Conservation (phyloP, 805 yeast genomes). For the Groenewaldozyma tartarivorans region DNA sequence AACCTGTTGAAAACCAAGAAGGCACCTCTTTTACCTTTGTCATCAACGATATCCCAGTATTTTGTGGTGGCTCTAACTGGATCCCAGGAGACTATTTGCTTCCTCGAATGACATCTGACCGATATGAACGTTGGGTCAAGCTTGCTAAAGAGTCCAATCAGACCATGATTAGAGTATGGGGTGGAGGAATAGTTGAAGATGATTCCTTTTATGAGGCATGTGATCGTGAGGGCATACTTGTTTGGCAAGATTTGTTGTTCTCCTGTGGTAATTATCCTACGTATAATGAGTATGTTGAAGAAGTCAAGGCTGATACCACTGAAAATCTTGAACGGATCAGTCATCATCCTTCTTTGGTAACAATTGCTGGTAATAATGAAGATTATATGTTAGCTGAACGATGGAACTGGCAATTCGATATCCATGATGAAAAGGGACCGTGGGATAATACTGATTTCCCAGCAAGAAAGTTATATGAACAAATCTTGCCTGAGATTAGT, state of each 20-base stretch:
- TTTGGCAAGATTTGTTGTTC: conserved; percentile 49
- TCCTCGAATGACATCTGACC: conserved; percentile 25
- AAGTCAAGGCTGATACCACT: conserved; percentile 29
- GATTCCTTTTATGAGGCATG: conserved; percentile 35
- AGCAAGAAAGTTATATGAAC: conserved; percentile 35
- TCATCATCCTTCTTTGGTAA: conserved; percentile 31
- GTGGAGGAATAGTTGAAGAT: conserved; percentile 37
- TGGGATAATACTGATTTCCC: conserved; percentile 27
- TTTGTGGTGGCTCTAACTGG: conserved; percentile 36
- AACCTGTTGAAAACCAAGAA: conserved; percentile 19
- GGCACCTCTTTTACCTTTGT: conserved; percentile 35
- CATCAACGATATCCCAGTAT: conserved; percentile 32
- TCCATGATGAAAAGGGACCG: conserved; percentile 7
- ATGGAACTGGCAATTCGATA: conserved; percentile 10
- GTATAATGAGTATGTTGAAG: conserved; percentile 26
- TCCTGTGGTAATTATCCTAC: conserved; percentile 46
- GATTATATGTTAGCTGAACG: conserved; percentile 37
- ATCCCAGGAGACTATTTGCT: conserved; percentile 37
- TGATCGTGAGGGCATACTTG: conserved; percentile 34
- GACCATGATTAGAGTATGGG: conserved; percentile 40
- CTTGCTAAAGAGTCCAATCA: conserved; percentile 32
- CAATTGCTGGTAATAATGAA: conserved; percentile 38
- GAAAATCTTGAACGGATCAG: conserved; percentile 34
- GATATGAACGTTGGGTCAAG: conserved; percentile 29
- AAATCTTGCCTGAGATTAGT: conserved; percentile 29